Evolutionary conservation across 2,329 filamentous ascomycete species (phyloP).

Genomic region (Ophiocordyceps camponoti-saundersi): DNA sequence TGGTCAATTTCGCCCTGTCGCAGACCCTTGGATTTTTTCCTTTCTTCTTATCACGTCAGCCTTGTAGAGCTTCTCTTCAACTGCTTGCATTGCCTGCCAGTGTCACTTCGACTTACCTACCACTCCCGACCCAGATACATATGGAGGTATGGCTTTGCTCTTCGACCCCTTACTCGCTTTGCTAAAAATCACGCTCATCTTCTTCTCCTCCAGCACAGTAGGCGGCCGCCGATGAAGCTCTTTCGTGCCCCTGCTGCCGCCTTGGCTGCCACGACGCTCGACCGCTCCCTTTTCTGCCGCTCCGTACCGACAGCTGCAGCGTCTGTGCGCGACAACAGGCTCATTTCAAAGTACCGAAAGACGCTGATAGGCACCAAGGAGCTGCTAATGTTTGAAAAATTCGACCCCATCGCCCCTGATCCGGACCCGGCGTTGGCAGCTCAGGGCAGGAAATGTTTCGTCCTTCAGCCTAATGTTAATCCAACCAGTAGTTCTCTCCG

Average conservation of each 20-base stretch:
- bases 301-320: slow-evolving; percentile 64
- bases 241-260: slow-evolving; percentile 64
- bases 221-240: slow-evolving; percentile 25
- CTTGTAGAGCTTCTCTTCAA: slow-evolving; percentile 8
- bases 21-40: neutral
- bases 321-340: slow-evolving; percentile 54
- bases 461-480: slow-evolving; percentile 40
- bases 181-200: slow-evolving; percentile 3
- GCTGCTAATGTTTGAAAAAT: slow-evolving; percentile 43
- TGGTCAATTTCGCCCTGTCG: neutral
- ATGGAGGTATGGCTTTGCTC: slow-evolving; percentile 13
- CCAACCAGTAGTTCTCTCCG: slow-evolving; percentile 21
- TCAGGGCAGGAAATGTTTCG: slow-evolving; percentile 42
- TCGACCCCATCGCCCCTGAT: slow-evolving; percentile 46
- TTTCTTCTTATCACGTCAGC: slow-evolving; percentile 6
- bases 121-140: too few species aligned
- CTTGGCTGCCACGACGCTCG: slow-evolving; percentile 62
- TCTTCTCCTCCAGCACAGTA: slow-evolving; percentile 1
- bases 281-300: slow-evolving; percentile 69
- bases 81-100: neutral
- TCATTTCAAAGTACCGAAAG: slow-evolving; percentile 56
- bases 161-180: neutral
- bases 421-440: slow-evolving; percentile 36
- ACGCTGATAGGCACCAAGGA: slow-evolving; percentile 49
- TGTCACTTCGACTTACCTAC: neutral